These are phyloP conservation scores for Medicago arabica DNA, from an alignment of 306 rosid genomes.

Conservation along the genomic window DNA sequence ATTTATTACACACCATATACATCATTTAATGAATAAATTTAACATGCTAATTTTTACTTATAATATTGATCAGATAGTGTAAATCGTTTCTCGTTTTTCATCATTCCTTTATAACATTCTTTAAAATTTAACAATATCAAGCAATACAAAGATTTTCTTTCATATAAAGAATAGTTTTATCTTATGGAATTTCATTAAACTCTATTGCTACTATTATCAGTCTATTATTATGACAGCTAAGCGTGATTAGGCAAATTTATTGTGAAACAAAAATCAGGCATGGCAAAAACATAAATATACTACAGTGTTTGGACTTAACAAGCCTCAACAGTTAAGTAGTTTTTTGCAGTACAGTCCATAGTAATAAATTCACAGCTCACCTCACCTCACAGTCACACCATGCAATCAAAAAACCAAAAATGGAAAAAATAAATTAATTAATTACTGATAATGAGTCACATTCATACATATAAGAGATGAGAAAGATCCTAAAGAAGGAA, in stretches of 20 bases:
- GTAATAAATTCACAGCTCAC: conserved; percentile 31
- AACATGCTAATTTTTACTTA: too few relatives aligned
- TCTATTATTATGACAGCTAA: background rate
- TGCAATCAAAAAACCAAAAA: background rate
- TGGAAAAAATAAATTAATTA: background rate
- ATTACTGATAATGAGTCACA: conserved; percentile 51
- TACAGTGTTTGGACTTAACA: background rate
- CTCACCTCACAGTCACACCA: too few relatives aligned
- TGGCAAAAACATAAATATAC: background rate
- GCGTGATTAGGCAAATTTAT: conserved; percentile 10
- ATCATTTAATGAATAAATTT: too few relatives aligned
- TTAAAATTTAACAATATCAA: too few relatives aligned
- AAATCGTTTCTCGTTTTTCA: too few relatives aligned
- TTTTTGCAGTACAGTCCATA: background rate
- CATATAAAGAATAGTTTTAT: too few relatives aligned
- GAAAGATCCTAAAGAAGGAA: conserved; percentile 43
- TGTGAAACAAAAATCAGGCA: background rate
- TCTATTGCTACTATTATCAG: background rate
- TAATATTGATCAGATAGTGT: too few relatives aligned
- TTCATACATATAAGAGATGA: conserved; percentile 44
- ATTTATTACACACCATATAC: too few relatives aligned
- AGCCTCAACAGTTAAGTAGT: background rate
- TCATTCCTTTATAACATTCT: too few relatives aligned
- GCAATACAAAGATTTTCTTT: too few relatives aligned
- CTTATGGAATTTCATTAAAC: background rate